Conservation (phyloP, 129 eudicot species). For the Oenanthe sinensis region DNA sequence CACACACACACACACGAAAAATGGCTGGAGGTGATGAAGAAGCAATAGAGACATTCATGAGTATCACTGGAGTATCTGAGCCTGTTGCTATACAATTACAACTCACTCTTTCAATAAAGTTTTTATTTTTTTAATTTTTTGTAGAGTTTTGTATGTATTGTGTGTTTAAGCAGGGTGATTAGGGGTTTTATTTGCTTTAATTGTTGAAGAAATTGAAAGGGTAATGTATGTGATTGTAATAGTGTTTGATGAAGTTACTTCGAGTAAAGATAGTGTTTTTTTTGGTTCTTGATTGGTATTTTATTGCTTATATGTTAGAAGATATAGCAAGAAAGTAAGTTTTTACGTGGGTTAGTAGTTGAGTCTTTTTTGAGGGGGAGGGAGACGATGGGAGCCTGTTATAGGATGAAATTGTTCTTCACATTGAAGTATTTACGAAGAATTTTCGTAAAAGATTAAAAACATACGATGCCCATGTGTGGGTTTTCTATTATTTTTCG, state of each 20-base stretch:
- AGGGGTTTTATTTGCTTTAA: neutral
- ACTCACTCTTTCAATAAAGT: neutral
- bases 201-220: neutral
- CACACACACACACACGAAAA: neutral
- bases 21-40: conserved; percentile 1
- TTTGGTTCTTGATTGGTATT: neutral
- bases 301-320: too few relatives aligned
- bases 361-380: neutral
- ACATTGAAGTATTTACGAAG: neutral
- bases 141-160: too few relatives aligned
- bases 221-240: neutral
- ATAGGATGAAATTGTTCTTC: neutral
- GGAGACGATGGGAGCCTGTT: too few relatives aligned
- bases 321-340: too few relatives aligned
- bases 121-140: neutral
- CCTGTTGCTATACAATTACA: neutral
- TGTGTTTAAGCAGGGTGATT: neutral
- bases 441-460: too few relatives aligned
- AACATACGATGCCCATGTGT: neutral
- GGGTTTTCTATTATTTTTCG: neutral
- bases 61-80: conserved; percentile 8
- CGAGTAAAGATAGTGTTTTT: neutral
- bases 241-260: neutral
- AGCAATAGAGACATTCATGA: conserved; percentile 5
- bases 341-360: too few relatives aligned